Base-by-base conservation (phyloP, 2,329 filamentous ascomycete species). In the Calonectria pseudoturangicola region DNA sequence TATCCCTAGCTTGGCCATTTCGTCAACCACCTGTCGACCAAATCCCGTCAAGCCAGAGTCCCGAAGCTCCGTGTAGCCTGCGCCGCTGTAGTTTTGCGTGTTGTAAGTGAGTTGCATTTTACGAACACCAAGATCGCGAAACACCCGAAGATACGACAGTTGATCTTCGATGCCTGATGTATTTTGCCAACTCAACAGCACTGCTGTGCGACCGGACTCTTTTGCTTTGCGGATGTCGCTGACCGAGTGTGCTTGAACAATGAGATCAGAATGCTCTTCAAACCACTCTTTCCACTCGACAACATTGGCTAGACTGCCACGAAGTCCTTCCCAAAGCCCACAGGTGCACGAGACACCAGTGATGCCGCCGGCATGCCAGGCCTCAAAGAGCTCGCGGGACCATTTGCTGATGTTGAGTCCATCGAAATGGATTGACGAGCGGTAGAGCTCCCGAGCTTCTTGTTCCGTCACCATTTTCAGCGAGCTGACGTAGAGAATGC, bases 21-120 rank as follows among this genome's bases (percentile, higher is more conserved):
- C 81, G 10, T 75, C 74, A 1, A 83, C 80, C 2, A 83, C 82
- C 62, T 83, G 74, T 21, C 76, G 75, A 9, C 82, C 82, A 51
- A 84, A 84, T 0, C 82, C 84, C 0, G 83, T 85, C 25, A 85
- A 75, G 0, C 83, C 83, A 12, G 79, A 80, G 74, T 85, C 84
- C 21, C 80, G 78, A 3, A 82, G 68, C 73, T 85, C 84, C 0
- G 84, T 84, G 73, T 85, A 85, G 0, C 84, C 84, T 2, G 83
- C 81, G 9, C 84, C 84, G 9, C 82, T 83, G 78, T 85, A 85
- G 73, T 85, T 85, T 56, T 85, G 83, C 7, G 83, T 85, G 67
- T 85, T 86, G 79, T 85, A 85, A 1, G 84, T 86, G 56, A 86
- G 79, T 74, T 86, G 84, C 84, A 85, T 85, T 73, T 86, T 85